Conservation (phyloP, 768 basidiomycete genomes). For the Clavaria fumosa region DNA sequence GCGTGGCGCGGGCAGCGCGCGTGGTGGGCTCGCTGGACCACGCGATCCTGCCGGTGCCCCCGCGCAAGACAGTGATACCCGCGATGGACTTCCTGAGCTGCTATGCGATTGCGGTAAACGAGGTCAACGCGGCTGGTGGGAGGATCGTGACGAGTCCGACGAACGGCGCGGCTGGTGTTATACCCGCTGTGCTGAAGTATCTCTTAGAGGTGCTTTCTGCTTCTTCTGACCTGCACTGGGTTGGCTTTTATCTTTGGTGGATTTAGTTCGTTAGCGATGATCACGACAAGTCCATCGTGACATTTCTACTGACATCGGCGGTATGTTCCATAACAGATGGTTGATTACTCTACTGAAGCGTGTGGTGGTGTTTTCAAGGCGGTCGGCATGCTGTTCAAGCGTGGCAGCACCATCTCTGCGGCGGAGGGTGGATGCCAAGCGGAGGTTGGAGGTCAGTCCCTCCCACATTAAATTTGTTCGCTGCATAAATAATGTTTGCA, state of each 20-base stretch:
- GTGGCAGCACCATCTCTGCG: constrained; percentile 92
- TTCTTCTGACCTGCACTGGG: neutral
- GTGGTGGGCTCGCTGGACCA: constrained; percentile 74
- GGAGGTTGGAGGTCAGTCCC: constrained; percentile 67
- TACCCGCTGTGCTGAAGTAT: constrained; percentile 85
- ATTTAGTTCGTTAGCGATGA: constrained; percentile 77
- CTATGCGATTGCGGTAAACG: constrained; percentile 91
- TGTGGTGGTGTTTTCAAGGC: constrained; percentile 51
- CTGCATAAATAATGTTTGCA: constrained; percentile 10
- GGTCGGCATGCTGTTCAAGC: constrained; percentile 90
- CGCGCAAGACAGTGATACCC: constrained; percentile 79
- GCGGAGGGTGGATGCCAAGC: constrained; percentile 94
- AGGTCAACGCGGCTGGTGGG: constrained; percentile 87
- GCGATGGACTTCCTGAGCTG: constrained; percentile 89
- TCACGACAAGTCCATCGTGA: constrained; percentile 73
- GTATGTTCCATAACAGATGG: constrained; percentile 26
- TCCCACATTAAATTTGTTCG: neutral
- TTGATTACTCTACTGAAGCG: constrained; percentile 5
- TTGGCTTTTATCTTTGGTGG: constrained; percentile 5
- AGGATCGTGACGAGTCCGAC: constrained; percentile 92
- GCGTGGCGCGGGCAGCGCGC: constrained; percentile 18
- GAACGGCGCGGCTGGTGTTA: constrained; percentile 87
- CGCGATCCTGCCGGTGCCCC: constrained; percentile 64
- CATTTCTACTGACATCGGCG: constrained; percentile 80
- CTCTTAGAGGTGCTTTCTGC: constrained; percentile 47